phyloP scores from a whole-genome alignment of 768 basidiomycete genomes.

The Dentipellis fragilis region DNA sequence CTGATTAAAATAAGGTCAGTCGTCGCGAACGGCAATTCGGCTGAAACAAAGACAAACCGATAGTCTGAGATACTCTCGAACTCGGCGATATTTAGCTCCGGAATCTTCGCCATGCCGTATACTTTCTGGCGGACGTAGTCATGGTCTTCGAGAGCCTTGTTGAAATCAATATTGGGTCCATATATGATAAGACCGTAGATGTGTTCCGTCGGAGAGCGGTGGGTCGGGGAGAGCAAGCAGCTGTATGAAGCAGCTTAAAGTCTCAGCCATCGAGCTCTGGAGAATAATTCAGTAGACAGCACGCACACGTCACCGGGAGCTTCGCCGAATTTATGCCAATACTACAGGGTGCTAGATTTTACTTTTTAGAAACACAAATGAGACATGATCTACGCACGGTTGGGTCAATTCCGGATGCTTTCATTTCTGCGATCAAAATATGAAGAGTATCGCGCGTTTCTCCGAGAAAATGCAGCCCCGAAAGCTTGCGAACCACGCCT shows the following conservation, averaged over 20 bases:
- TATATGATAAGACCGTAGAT: neutral
- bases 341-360: neutral
- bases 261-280: neutral
- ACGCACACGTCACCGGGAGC: neutral
- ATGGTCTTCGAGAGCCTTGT: neutral
- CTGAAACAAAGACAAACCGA: neutral
- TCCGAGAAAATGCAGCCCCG: neutral
- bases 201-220: neutral
- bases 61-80: neutral
- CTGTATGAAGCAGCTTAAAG: neutral
- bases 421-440: neutral
- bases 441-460: neutral
- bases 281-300: neutral
- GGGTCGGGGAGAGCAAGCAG: neutral
- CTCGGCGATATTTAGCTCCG: neutral
- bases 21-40: neutral
- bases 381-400: neutral
- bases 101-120: neutral
- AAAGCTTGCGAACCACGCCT: slow-evolving; percentile 1
- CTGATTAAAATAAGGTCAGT: neutral
- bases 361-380: neutral
- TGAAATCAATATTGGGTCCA: neutral
- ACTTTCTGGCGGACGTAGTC: neutral
- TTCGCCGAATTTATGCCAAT: neutral
- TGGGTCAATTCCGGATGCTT: neutral